A percentile compares a stretch with the other conserved stretches of the same genome.
Evolutionary conservation across 2,329 filamentous ascomycete species (phyloP).

Genomic region (Arthrinium puccinioides): DNA sequence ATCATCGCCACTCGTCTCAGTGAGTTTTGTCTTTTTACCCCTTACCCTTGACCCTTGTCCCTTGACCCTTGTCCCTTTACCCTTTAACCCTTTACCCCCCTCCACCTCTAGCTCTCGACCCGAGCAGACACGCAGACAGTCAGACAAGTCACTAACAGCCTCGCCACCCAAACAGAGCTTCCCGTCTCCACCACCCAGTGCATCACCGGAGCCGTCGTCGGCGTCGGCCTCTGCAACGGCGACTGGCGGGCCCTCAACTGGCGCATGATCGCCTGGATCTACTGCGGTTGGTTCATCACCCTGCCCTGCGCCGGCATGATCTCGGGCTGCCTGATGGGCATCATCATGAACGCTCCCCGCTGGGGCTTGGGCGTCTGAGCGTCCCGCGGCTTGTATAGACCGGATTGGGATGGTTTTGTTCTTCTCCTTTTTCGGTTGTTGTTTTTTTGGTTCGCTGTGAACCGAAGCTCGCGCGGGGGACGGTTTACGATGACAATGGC

Average conservation of each 20-base stretch:
- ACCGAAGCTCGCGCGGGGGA: too few relatives aligned
- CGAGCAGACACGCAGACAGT: too few relatives aligned
- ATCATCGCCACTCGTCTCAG: constrained; percentile 55
- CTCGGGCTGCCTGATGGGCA: constrained; percentile 53
- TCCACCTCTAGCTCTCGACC: too few relatives aligned
- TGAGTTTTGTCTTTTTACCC: too few relatives aligned
- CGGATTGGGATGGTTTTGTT: too few relatives aligned
- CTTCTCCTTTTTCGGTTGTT: too few relatives aligned
- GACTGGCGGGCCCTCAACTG: constrained; percentile 54
- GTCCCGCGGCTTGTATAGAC: too few relatives aligned
- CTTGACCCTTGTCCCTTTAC: not conserved
- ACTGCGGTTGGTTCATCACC: constrained; percentile 53
- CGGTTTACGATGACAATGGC: too few relatives aligned
- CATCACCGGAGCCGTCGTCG: constrained; percentile 55
- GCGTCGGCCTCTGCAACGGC: constrained; percentile 54
- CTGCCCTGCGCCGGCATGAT: constrained; percentile 50
- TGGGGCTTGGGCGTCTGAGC: constrained; percentile 22
- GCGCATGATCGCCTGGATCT: constrained; percentile 54
- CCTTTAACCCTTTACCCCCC: not conserved
- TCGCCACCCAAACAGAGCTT: constrained; percentile 33
- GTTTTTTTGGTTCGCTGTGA: too few relatives aligned
- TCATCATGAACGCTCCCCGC: constrained; percentile 54
- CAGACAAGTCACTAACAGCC: not conserved
- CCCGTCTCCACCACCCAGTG: constrained; percentile 61
- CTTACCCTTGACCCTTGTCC: too few relatives aligned